Evolutionary conservation across 1,139 yeast genomes (phyloP).

Genomic region (Lodderomyces elongisporus): DNA sequence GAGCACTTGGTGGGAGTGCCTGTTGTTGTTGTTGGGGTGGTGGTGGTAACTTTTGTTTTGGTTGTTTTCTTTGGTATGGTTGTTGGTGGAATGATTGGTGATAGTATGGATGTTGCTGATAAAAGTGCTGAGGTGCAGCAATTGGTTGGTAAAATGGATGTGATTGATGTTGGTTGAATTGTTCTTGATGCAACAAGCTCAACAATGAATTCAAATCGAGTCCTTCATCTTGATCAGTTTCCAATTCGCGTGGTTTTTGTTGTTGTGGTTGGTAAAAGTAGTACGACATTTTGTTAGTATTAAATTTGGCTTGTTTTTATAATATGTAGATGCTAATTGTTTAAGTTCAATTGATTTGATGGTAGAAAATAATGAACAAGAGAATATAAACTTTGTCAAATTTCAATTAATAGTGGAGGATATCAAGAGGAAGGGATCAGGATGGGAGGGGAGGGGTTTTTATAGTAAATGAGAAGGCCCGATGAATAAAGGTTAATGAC

Average conservation of each 20-base stretch:
- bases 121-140: slow-evolving; percentile 3
- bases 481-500: no score
- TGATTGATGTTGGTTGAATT: slow-evolving; percentile 5
- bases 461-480: no score
- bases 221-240: no score
- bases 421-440: no score
- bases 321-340: not conserved
- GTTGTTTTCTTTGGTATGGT: not conserved
- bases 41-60: slow-evolving; percentile 4
- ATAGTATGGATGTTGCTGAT: slow-evolving; percentile 1
- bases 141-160: no score
- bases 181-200: slow-evolving; percentile 12
- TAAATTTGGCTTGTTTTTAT: not conserved
- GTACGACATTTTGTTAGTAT: slow-evolving; percentile 1
- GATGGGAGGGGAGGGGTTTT: no score
- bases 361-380: no score
- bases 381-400: no score
- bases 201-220: slow-evolving; percentile 10
- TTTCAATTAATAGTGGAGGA: no score
- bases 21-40: slow-evolving; percentile 1
- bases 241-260: not conserved
- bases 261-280: slow-evolving; percentile 2
- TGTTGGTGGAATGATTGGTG: slow-evolving; percentile 6
- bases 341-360: no score
- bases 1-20: slow-evolving; percentile 12